Percentiles rank a stretch among this genome's conserved stretches.
phyloP scores from a whole-genome alignment of 306 rosid genomes.

The Glycine latifolia region DNA sequence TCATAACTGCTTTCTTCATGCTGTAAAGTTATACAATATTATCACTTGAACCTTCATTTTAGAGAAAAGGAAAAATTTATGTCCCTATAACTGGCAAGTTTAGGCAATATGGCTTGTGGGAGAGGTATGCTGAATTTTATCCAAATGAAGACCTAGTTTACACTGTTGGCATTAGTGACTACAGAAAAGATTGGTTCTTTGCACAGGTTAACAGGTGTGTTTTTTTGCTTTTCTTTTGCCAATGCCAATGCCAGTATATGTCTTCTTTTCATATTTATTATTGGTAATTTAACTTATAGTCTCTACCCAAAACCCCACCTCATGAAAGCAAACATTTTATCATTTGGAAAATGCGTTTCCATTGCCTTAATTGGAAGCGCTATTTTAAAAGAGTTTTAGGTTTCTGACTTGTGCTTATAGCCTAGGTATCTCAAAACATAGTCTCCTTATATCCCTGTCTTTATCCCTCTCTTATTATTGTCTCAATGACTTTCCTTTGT shows the following conservation, averaged over 20 bases:
- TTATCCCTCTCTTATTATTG: too few species aligned
- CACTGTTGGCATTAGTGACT: conserved; percentile 65
- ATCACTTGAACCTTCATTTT: neutral
- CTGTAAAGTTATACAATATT: neutral
- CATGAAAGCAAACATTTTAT: neutral
- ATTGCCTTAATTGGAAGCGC: neutral
- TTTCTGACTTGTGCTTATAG: neutral
- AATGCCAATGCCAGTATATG: too few species aligned
- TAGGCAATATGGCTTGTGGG: conserved; percentile 90
- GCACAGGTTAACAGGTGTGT: conserved; percentile 82
- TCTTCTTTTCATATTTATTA: too few species aligned
- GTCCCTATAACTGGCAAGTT: conserved; percentile 53
- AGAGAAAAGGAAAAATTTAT: neutral
- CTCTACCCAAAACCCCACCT: neutral
- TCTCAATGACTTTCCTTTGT: neutral
- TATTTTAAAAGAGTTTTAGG: neutral
- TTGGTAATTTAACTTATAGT: neutral
- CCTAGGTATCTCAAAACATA: too few species aligned
- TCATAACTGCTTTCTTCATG: neutral
- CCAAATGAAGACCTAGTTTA: conserved; percentile 66
- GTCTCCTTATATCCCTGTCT: too few species aligned
- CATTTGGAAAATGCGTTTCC: neutral
- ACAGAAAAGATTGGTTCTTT: conserved; percentile 75
- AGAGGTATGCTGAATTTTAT: conserved; percentile 75
- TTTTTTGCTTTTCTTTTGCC: too few species aligned